Evolutionary conservation across 78 protist genomes (phyloP).

Genomic region (Chrysochromulina parva): DNA sequence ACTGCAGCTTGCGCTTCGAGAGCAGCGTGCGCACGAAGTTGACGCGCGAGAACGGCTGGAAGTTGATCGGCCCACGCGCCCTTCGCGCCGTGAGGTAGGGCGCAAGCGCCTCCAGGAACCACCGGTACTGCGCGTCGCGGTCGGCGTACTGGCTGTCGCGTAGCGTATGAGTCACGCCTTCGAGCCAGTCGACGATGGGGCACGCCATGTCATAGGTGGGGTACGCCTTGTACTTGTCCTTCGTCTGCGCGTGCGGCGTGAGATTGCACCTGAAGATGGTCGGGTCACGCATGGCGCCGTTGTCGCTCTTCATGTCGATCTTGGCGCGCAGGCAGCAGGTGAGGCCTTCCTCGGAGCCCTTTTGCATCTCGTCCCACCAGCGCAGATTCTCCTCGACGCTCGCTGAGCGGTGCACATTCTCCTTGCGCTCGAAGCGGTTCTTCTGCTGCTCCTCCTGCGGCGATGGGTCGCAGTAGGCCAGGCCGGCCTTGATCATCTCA

Average conservation of each 20-base stretch:
- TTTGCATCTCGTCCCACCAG: slow-evolving; percentile 85
- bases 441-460: slow-evolving; percentile 12
- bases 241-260: not conserved
- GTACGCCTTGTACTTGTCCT: slow-evolving; percentile 64
- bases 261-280: slow-evolving; percentile 82
- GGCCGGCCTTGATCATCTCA: slow-evolving; percentile 71
- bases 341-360: slow-evolving; percentile 74
- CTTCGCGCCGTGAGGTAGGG: not conserved
- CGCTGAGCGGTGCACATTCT: no score
- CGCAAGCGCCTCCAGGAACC: not conserved
- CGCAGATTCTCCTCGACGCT: slow-evolving; percentile 84
- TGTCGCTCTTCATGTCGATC: slow-evolving; percentile 72
- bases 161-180: slow-evolving; percentile 96
- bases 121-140: slow-evolving; percentile 78
- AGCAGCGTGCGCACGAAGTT: slow-evolving; percentile 7
- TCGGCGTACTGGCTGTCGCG: slow-evolving; percentile 96
- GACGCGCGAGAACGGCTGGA: slow-evolving; percentile 53
- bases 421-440: not conserved
- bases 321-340: slow-evolving; percentile 88
- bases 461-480: slow-evolving; percentile 68
- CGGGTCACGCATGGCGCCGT: slow-evolving; percentile 95
- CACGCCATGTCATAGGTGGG: slow-evolving; percentile 99
- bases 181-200: slow-evolving; percentile 94
- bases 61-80: slow-evolving; percentile 54
- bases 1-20: slow-evolving; percentile 52